A percentile compares a stretch with the other conserved stretches of the same genome.
phyloP scores from a whole-genome alignment of 2,329 filamentous ascomycete genomes.

The Cladosporium sp. region DNA sequence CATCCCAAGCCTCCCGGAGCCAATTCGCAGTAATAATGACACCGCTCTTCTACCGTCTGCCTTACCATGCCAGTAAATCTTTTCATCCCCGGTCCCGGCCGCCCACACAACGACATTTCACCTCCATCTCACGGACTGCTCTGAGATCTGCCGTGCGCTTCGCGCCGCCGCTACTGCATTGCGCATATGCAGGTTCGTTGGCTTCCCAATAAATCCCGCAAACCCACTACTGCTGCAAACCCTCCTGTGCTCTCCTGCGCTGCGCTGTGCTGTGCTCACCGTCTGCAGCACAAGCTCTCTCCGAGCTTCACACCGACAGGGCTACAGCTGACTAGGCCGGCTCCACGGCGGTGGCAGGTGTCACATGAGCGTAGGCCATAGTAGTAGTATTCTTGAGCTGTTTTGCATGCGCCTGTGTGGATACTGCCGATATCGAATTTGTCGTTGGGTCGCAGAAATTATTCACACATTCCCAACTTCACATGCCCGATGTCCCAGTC shows the following conservation, averaged over 20 bases:
- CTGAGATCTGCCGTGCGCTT: conserved; percentile 6
- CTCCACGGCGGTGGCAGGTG: background rate
- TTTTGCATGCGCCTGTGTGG: background rate
- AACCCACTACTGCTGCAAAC: background rate
- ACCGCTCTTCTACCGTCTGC: background rate
- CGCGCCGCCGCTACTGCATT: conserved; percentile 10
- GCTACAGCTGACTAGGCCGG: background rate
- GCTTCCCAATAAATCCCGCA: background rate
- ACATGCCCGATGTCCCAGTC: background rate
- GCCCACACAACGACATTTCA: background rate
- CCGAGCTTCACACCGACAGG: conserved; percentile 6
- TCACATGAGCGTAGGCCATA: background rate
- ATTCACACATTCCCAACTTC: background rate
- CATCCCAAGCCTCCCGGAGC: background rate
- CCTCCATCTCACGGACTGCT: background rate
- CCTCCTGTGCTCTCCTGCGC: background rate
- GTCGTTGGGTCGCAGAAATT: conserved; percentile 1
- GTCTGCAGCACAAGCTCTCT: background rate
- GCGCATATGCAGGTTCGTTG: conserved; percentile 8
- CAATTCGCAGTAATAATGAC: background rate
- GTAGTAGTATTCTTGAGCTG: background rate
- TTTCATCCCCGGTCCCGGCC: background rate
- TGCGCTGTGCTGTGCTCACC: background rate
- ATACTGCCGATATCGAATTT: background rate
- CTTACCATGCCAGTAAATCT: background rate